Percentiles rank a stretch among this genome's conserved stretches.
Conservation (phyloP, 2,329 filamentous ascomycete species). For the Albophoma yamanashiensis region DNA sequence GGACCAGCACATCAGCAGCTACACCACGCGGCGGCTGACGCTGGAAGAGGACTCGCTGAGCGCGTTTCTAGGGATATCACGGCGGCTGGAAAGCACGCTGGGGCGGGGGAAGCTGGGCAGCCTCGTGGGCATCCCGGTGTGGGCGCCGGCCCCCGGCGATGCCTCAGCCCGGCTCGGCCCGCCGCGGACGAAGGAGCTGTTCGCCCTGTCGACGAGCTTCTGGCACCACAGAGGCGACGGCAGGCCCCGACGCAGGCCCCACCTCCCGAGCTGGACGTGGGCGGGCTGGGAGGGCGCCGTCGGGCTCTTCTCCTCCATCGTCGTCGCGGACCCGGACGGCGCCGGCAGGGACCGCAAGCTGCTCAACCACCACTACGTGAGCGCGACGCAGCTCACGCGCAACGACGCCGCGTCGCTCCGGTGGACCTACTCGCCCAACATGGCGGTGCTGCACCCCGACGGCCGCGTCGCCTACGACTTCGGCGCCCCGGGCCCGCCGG, state of each 20-base stretch:
- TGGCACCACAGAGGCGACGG: constrained; percentile 21
- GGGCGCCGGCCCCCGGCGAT: constrained; percentile 11
- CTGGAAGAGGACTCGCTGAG: constrained; percentile 21
- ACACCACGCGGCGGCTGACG: constrained; percentile 16
- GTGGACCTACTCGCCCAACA: constrained; percentile 23
- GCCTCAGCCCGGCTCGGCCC: constrained; percentile 7
- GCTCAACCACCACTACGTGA: constrained; percentile 23
- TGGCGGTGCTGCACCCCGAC: constrained; percentile 16
- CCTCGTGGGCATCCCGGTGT: constrained; percentile 21
- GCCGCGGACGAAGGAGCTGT: constrained; percentile 19
- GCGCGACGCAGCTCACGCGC: constrained; percentile 21
- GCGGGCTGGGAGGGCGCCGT: constrained; percentile 23
- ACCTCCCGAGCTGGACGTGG: constrained; percentile 26
- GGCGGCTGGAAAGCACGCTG: constrained; percentile 17
- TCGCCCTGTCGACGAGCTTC: constrained; percentile 22
- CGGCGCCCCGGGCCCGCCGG: constrained; percentile 7
- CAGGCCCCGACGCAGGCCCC: constrained; percentile 14
- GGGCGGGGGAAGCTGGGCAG: constrained; percentile 18
- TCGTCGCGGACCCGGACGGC: constrained; percentile 18
- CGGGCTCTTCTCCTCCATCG: constrained; percentile 21
- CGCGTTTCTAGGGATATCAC: constrained; percentile 20
- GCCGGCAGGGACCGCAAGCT: constrained; percentile 17
- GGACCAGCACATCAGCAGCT: constrained; percentile 21
- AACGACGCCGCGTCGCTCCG: constrained; percentile 17
- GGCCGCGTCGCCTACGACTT: constrained; percentile 22